phyloP scores from a whole-genome alignment of 345 rosid species.

The Salix suchowensis region DNA sequence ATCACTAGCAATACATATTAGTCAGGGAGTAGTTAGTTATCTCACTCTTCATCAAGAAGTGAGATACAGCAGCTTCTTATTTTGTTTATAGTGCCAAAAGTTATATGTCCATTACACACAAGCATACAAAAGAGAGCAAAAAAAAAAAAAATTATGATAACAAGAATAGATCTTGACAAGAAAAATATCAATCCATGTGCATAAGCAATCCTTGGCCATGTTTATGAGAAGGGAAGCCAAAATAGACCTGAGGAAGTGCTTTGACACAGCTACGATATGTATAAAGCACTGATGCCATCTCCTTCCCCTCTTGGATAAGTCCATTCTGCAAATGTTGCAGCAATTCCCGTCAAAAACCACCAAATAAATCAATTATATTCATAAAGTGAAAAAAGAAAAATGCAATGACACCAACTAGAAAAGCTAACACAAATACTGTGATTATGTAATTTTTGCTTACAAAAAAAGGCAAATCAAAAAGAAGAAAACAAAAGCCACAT shows the following conservation, averaged over 20 bases:
- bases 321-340: slow-evolving; percentile 53
- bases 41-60: no score
- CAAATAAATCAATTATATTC: neutral
- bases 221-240: slow-evolving; percentile 1
- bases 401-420: neutral
- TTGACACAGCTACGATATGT: slow-evolving; percentile 97
- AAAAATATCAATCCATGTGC: neutral
- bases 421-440: neutral
- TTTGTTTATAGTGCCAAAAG: no score
- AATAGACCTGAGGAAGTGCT: slow-evolving; percentile 93
- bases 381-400: neutral
- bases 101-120: no score
- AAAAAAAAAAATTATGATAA: neutral
- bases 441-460: neutral
- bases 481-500: slow-evolving; percentile 13
- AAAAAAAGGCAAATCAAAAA: slow-evolving; percentile 1
- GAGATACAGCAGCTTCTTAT: no score
- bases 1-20: no score
- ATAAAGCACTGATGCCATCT: slow-evolving; percentile 94
- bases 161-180: neutral
- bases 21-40: no score
- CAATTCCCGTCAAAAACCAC: slow-evolving; percentile 1
- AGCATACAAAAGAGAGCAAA: neutral
- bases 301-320: slow-evolving; percentile 92
- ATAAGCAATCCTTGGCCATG: neutral